phyloP scores from a whole-genome alignment of 192 early-diverging fungal genomes.

The Coemansia sp. region DNA sequence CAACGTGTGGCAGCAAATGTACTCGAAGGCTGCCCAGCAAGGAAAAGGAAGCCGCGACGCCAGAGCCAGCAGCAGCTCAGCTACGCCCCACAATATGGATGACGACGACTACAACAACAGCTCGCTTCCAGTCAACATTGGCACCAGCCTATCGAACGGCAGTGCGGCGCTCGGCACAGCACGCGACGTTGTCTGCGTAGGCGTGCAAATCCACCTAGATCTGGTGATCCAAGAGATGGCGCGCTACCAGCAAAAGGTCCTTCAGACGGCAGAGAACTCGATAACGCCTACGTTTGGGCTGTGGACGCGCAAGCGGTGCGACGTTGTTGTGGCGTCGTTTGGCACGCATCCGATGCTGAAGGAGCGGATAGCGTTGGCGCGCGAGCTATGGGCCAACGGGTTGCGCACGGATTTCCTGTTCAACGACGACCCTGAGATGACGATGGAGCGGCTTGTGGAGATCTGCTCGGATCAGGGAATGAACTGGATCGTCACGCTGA shows the following conservation, averaged over 20 bases:
- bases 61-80: not conserved
- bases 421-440: conserved; percentile 69
- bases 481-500: conserved; percentile 81
- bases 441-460: conserved; percentile 64
- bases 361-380: conserved; percentile 76
- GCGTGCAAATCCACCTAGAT: conserved; percentile 82
- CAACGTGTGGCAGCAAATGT: conserved; percentile 48
- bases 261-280: conserved; percentile 20
- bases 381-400: conserved; percentile 76
- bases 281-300: conserved; percentile 52
- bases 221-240: conserved; percentile 68
- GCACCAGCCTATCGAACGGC: conserved; percentile 42
- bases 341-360: conserved; percentile 66
- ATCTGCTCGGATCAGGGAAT: conserved; percentile 70
- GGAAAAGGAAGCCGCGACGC: not conserved
- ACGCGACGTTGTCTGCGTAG: conserved; percentile 64
- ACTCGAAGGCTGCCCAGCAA: conserved; percentile 1
- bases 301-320: conserved; percentile 67
- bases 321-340: conserved; percentile 83
- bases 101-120: too few relatives aligned
- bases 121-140: conserved; percentile 17
- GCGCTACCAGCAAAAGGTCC: conserved; percentile 57
- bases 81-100: not conserved
- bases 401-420: conserved; percentile 83
- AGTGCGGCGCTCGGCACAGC: conserved; percentile 44